phyloP scores from a whole-genome alignment of 495 filamentous ascomycete species.

The Penicillium ochrochloron region DNA sequence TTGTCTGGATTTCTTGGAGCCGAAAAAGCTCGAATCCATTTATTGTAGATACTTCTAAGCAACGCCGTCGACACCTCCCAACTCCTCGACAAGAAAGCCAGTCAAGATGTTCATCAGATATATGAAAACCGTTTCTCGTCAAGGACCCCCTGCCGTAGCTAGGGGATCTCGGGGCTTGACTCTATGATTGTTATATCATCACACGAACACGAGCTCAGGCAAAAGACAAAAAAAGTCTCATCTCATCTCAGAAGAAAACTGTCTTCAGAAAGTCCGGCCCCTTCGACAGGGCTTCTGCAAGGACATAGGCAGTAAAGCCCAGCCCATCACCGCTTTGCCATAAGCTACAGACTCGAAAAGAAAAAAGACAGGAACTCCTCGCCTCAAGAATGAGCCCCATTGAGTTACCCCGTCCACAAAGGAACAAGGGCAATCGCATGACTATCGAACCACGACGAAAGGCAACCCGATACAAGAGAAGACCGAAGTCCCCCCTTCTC shows the following conservation, averaged over 20 bases:
- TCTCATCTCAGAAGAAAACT: neutral
- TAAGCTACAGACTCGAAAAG: slow-evolving; percentile 67
- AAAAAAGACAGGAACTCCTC: slow-evolving; percentile 70
- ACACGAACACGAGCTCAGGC: slow-evolving; percentile 66
- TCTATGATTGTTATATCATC: slow-evolving; percentile 97
- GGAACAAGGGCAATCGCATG: slow-evolving; percentile 89
- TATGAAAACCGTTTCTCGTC: slow-evolving; percentile 79
- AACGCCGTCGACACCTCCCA: neutral
- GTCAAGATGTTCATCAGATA: slow-evolving; percentile 80
- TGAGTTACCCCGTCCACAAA: slow-evolving; percentile 76
- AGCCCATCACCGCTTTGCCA: slow-evolving; percentile 58
- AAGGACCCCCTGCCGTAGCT: slow-evolving; percentile 59
- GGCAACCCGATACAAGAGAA: slow-evolving; percentile 52
- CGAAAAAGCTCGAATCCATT: neutral
- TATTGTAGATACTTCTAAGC: neutral
- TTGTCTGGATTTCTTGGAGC: neutral
- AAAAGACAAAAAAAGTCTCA: slow-evolving; percentile 7
- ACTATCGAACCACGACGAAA: slow-evolving; percentile 95
- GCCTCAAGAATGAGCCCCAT: slow-evolving; percentile 99
- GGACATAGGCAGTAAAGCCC: slow-evolving; percentile 10
- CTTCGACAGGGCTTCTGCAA: slow-evolving; percentile 67
- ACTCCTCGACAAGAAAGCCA: slow-evolving; percentile 8
- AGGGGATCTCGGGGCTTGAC: slow-evolving; percentile 94
- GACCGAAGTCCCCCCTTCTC: slow-evolving; percentile 34
- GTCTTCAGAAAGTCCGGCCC: slow-evolving; percentile 58